Evolutionary conservation across 345 rosid genomes (phyloP).

Genomic region (Mallotus nudiflorus): DNA sequence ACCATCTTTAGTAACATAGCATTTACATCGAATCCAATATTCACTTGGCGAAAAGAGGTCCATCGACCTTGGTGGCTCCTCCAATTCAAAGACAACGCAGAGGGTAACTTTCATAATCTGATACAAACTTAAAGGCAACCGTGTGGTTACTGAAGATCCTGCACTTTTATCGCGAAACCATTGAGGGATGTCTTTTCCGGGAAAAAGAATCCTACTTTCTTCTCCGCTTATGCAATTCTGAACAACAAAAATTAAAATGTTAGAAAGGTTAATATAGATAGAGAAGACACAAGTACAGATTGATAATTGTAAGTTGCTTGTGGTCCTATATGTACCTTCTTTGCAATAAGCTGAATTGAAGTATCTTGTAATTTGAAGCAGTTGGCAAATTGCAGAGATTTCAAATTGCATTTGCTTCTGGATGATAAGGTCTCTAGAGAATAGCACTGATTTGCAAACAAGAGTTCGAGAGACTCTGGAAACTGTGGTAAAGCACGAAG

Average conservation of each 20-base stretch:
- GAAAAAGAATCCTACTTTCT: too few relatives aligned
- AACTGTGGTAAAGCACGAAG: slow-evolving; percentile 13
- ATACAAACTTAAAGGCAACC: not conserved
- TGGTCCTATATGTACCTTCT: not conserved
- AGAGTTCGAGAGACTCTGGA: not conserved
- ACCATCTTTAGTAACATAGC: not conserved
- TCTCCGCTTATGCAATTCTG: not conserved
- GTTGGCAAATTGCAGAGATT: not conserved
- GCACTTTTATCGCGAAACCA: too few relatives aligned
- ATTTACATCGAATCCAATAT: not conserved
- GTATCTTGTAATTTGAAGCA: slow-evolving; percentile 1
- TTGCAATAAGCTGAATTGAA: not conserved
- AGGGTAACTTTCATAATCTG: not conserved
- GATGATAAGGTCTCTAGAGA: not conserved
- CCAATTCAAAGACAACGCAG: not conserved
- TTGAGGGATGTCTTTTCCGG: too few relatives aligned
- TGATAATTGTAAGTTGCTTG: not conserved
- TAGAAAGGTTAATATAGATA: not conserved
- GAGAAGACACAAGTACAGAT: too few relatives aligned
- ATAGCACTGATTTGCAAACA: not conserved
- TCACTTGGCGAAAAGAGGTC: too few relatives aligned
- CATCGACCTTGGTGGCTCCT: not conserved
- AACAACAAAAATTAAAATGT: too few relatives aligned
- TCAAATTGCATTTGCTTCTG: not conserved
- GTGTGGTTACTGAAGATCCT: too few relatives aligned